Evolutionary conservation across 768 basidiomycete genomes (phyloP).

Genomic region (Lyophyllum atratum): DNA sequence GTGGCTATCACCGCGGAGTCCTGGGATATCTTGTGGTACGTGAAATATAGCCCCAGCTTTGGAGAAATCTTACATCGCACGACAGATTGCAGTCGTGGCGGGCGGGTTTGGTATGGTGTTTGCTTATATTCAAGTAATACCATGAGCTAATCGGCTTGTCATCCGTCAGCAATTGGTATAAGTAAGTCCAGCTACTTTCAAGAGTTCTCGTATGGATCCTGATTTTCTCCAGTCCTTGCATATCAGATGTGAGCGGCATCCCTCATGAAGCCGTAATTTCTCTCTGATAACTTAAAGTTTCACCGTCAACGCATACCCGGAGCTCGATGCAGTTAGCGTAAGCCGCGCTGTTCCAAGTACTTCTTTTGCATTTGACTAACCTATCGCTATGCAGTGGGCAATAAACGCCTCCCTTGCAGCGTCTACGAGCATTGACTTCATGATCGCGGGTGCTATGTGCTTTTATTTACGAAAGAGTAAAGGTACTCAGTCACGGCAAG

Average conservation of each 20-base stretch:
- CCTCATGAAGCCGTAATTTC: neutral
- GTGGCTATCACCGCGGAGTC: slow-evolving; percentile 38
- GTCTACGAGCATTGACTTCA: slow-evolving; percentile 45
- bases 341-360: slow-evolving; percentile 9
- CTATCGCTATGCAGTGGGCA: slow-evolving; percentile 34
- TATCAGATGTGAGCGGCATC: slow-evolving; percentile 33
- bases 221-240: slow-evolving; percentile 31
- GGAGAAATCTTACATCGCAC: slow-evolving; percentile 3
- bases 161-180: slow-evolving; percentile 30
- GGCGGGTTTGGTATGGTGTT: slow-evolving; percentile 38
- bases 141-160: neutral
- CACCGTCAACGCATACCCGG: slow-evolving; percentile 29
- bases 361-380: neutral
- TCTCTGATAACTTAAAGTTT: slow-evolving; percentile 23
- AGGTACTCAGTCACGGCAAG: slow-evolving; percentile 21
- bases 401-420: slow-evolving; percentile 43
- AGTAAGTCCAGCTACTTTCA: slow-evolving; percentile 20
- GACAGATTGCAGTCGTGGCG: slow-evolving; percentile 33
- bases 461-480: slow-evolving; percentile 35
- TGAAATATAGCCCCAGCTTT: neutral
- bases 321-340: slow-evolving; percentile 33
- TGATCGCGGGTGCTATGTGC: slow-evolving; percentile 38
- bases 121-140: neutral
- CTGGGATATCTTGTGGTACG: slow-evolving; percentile 38
- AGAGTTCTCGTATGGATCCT: neutral